phyloP scores from a whole-genome alignment of 2,329 filamentous ascomycete species.

The Epichloe scottii region DNA sequence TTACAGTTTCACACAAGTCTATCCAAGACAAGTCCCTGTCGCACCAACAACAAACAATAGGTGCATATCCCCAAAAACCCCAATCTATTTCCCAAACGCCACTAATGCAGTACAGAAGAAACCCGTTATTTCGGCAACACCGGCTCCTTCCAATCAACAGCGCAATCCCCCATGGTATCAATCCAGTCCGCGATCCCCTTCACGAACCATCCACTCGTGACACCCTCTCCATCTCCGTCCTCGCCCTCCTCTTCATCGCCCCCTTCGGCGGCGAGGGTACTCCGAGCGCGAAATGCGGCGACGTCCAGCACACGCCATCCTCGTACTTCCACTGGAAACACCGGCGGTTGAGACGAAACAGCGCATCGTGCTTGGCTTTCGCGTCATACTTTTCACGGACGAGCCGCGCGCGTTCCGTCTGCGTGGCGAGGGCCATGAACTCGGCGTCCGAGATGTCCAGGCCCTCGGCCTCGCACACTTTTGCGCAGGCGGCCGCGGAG shows the following conservation, averaged over 20 bases:
- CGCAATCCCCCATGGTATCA: slow-evolving; percentile 30
- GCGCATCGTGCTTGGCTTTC: slow-evolving; percentile 8
- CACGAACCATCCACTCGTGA: slow-evolving; percentile 33
- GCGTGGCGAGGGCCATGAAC: slow-evolving; percentile 15
- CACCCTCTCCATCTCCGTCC: slow-evolving; percentile 13
- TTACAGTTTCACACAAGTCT: too few relatives aligned
- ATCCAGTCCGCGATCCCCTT: slow-evolving; percentile 36
- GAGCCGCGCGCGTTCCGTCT: slow-evolving; percentile 16
- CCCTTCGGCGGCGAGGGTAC: slow-evolving; percentile 17
- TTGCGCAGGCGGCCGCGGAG: slow-evolving; percentile 33
- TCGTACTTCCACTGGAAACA: slow-evolving; percentile 37
- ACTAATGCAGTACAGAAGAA: not conserved
- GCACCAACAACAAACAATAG: too few relatives aligned
- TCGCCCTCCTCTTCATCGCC: slow-evolving; percentile 3
- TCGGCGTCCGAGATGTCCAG: slow-evolving; percentile 24
- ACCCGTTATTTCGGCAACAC: not conserved
- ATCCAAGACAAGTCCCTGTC: too few relatives aligned
- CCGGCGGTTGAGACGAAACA: slow-evolving; percentile 20
- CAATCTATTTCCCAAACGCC: not conserved
- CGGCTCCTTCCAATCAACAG: slow-evolving; percentile 25
- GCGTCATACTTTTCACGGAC: slow-evolving; percentile 17
- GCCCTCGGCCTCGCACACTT: slow-evolving; percentile 32
- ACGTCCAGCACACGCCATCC: slow-evolving; percentile 30
- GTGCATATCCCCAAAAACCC: too few relatives aligned
- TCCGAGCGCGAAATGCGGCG: slow-evolving; percentile 31